Evolutionary conservation across 345 rosid genomes (phyloP).

Genomic region (Rhizophora mangle): DNA sequence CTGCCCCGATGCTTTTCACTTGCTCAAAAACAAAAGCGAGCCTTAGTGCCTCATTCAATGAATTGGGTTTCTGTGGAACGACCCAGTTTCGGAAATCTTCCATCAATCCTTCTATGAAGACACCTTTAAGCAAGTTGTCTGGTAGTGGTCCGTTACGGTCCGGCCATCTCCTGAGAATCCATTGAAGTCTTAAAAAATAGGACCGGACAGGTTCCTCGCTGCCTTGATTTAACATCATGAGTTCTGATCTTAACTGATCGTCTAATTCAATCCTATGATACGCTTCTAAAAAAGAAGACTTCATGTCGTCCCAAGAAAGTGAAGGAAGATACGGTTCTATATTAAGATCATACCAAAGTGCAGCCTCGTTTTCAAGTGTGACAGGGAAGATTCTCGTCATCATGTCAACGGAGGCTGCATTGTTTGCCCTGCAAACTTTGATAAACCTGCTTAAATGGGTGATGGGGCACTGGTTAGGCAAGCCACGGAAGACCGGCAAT

Average conservation of each 20-base stretch:
- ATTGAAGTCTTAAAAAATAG: slow-evolving; percentile 37
- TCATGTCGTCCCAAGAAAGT: slow-evolving; percentile 35
- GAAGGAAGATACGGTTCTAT: slow-evolving; percentile 33
- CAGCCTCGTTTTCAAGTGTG: slow-evolving; percentile 40
- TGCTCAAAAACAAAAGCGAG: slow-evolving; percentile 35
- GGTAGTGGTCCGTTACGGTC: slow-evolving; percentile 22
- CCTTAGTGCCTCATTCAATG: slow-evolving; percentile 29
- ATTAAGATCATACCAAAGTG: slow-evolving; percentile 40
- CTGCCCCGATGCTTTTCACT: slow-evolving; percentile 18
- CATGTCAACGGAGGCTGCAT: slow-evolving; percentile 14
- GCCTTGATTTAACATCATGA: slow-evolving; percentile 28
- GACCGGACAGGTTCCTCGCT: slow-evolving; percentile 31
- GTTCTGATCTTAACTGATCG: slow-evolving; percentile 25
- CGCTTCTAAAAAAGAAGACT: slow-evolving; percentile 33
- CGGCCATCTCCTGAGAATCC: slow-evolving; percentile 32
- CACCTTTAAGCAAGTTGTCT: slow-evolving; percentile 23
- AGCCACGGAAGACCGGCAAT: slow-evolving; percentile 32
- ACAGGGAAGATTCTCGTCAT: slow-evolving; percentile 41
- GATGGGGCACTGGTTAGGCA: slow-evolving; percentile 24
- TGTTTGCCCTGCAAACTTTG: slow-evolving; percentile 44
- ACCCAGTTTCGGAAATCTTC: slow-evolving; percentile 31
- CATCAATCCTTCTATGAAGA: slow-evolving; percentile 32
- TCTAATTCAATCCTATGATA: slow-evolving; percentile 17
- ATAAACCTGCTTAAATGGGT: slow-evolving; percentile 36
- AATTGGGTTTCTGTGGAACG: slow-evolving; percentile 24